Evolutionary conservation across 768 basidiomycete genomes (phyloP), one percentile per base, ranked within the genome.

Genomic region (Xanthoconium stramineum): DNA sequence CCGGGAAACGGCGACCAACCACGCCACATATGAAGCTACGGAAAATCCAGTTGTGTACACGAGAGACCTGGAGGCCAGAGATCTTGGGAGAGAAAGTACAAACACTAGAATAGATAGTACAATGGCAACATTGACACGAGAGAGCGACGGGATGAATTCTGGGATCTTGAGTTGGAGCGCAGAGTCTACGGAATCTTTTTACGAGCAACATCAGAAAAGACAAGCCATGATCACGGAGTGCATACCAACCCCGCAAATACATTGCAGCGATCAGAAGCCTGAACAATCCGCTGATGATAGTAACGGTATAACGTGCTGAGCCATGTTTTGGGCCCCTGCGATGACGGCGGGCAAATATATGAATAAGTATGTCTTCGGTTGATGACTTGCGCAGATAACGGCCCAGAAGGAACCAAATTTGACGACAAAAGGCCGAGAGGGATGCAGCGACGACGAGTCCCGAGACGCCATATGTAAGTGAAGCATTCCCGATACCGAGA

Each of bases 381-480:
- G 87, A 83, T 33, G 79, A 76, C 67, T 82, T 80, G 61, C 82
- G 81, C 44, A 88, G 75, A 68, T 91, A 88, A 33, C 85, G 78
- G 44, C 84, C 82, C n/a, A 91, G 79, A 76, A 89, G 80, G 72
- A 88, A 89, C 84, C 85, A 88, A 47, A 91, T 72, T 61, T 88
- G 86, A 49, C 86, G 75, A 38, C 83, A 77, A 58, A 87, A 81
- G 33, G 78, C 79, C 8, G 88, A 79, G 14, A 86, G 70, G 36
- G 77, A 60, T n/a, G 84, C 83, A 55, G 83, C 83, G 30, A 78
- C 61, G 33, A 83, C 45, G 3, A 89, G 68, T 1, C 75, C 70
- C 30, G 81, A 72, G 30, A 89, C 71, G 5, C 78, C 76, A 30
- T 78, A 74, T 62, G 78, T 76, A 39, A 86, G 71, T 4, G 84